A percentile compares a stretch with the other conserved stretches of the same genome.
These are phyloP conservation scores for Rhizopus delemar DNA, from an alignment of 371 early-diverging fungal genomes.

Conservation along the genomic window DNA sequence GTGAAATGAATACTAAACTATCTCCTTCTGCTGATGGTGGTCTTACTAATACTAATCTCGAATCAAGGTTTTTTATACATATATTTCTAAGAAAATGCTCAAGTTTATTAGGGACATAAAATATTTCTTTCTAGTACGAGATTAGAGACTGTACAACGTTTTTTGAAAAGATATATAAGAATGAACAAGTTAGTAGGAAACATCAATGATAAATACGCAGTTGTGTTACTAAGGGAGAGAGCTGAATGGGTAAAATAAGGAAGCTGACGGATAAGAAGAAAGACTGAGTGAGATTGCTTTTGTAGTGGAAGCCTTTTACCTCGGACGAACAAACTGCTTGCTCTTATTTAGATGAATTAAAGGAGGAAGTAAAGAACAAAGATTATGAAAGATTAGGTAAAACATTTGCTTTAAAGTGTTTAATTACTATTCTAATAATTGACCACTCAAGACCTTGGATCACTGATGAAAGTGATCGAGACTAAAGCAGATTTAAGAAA, in stretches of 20 bases:
- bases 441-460: neutral
- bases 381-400: slow-evolving; percentile 8
- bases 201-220: slow-evolving; percentile 7
- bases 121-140: slow-evolving; percentile 4
- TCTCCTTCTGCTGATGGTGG: slow-evolving; percentile 11
- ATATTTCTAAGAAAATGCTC: no score
- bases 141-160: slow-evolving; percentile 9
- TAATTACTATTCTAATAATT: no score
- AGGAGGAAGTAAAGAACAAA: neutral
- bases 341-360: neutral
- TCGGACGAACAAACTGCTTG: neutral
- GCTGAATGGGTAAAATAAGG: slow-evolving; percentile 13
- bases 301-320: slow-evolving; percentile 10
- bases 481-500: neutral
- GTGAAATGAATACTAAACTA: slow-evolving; percentile 6
- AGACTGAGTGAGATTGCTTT: neutral
- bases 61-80: slow-evolving; percentile 3
- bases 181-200: slow-evolving; percentile 16
- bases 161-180: slow-evolving; percentile 10
- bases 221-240: slow-evolving; percentile 4
- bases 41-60: neutral
- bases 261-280: neutral
- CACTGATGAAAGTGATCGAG: neutral
- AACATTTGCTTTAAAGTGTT: neutral
- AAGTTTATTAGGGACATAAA: neutral